Conservation (phyloP, 2,329 filamentous ascomycete species). For the Fusarium brevicatenulatum region DNA sequence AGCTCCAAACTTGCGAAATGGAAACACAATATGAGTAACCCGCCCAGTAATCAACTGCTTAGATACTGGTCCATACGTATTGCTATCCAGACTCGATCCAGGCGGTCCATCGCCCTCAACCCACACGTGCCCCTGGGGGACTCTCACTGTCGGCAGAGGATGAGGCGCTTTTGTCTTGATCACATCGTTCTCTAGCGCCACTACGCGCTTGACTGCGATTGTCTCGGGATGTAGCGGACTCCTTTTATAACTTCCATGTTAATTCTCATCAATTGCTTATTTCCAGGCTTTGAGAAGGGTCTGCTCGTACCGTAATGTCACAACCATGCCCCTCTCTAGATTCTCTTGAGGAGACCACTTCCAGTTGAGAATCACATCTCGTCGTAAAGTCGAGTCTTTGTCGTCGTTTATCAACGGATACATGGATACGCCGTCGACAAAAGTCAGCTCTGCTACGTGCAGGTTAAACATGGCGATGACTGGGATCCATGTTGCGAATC, state of each 20-base stretch:
- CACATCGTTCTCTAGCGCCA: conserved; percentile 82
- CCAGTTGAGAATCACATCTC: conserved; percentile 67
- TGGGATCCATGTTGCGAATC: conserved; percentile 70
- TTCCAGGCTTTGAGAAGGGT: not conserved
- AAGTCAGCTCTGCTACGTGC: conserved; percentile 67
- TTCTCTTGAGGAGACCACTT: conserved; percentile 68
- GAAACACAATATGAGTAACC: conserved; percentile 78
- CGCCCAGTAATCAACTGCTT: conserved; percentile 78
- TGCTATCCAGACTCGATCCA: conserved; percentile 81
- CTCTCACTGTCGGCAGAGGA: conserved; percentile 63
- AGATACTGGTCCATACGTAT: conserved; percentile 87
- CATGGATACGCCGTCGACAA: conserved; percentile 75
- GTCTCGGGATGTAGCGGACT: conserved; percentile 76
- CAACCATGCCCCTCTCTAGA: conserved; percentile 77
- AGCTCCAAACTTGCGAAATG: conserved; percentile 66
- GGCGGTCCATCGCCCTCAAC: conserved; percentile 88
- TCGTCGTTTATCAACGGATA: conserved; percentile 79
- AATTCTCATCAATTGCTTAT: not conserved
- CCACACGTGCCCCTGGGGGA: conserved; percentile 91
- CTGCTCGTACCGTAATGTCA: conserved; percentile 71
- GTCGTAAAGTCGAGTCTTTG: conserved; percentile 63
- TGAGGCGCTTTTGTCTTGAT: conserved; percentile 74
- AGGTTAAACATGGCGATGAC: conserved; percentile 70
- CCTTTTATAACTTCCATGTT: conserved; percentile 53
- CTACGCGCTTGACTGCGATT: conserved; percentile 81